These are phyloP conservation scores for Primulina tabacum DNA, from an alignment of 257 asterid genomes.

Conservation along the genomic window DNA sequence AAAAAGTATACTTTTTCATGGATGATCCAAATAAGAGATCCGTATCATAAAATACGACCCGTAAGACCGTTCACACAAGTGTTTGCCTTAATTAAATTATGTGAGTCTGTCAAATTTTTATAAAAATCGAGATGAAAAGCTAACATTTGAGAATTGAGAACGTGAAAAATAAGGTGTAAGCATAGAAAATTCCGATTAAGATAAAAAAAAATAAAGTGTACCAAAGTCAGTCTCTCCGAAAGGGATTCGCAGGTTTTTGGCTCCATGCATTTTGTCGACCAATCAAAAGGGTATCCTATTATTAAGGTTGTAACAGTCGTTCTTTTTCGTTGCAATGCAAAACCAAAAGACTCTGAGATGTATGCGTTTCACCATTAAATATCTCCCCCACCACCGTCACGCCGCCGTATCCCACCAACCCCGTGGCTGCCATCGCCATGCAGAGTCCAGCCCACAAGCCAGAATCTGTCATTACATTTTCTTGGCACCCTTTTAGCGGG, in stretches of 20 bases:
- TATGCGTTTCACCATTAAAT: conserved; percentile 39
- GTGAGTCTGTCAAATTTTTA: too few species aligned
- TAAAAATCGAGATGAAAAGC: too few species aligned
- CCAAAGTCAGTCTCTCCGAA: neutral
- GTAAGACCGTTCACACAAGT: too few species aligned
- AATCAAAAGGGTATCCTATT: conserved; percentile 28
- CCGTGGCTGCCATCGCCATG: conserved; percentile 21
- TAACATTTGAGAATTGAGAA: too few species aligned
- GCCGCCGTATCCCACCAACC: conserved; percentile 21
- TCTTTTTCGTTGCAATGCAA: conserved; percentile 15
- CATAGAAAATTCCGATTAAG: too few species aligned
- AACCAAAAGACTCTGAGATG: conserved; percentile 22
- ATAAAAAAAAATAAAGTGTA: neutral
- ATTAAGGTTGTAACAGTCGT: conserved; percentile 40
- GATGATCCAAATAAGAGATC: too few species aligned
- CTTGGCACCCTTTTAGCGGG: conserved; percentile 12
- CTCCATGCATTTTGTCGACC: neutral
- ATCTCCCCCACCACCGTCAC: conserved; percentile 7
- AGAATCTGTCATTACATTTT: neutral
- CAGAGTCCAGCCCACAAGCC: neutral
- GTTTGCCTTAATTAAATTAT: too few species aligned
- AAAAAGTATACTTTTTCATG: too few species aligned
- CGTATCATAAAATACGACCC: too few species aligned
- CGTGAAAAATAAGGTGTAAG: too few species aligned
- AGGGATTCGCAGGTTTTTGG: neutral